Evolutionary conservation across 2,329 filamentous ascomycete species (phyloP), one percentile per base, ranked within the genome.

Genomic region (Beauveria sp.): DNA sequence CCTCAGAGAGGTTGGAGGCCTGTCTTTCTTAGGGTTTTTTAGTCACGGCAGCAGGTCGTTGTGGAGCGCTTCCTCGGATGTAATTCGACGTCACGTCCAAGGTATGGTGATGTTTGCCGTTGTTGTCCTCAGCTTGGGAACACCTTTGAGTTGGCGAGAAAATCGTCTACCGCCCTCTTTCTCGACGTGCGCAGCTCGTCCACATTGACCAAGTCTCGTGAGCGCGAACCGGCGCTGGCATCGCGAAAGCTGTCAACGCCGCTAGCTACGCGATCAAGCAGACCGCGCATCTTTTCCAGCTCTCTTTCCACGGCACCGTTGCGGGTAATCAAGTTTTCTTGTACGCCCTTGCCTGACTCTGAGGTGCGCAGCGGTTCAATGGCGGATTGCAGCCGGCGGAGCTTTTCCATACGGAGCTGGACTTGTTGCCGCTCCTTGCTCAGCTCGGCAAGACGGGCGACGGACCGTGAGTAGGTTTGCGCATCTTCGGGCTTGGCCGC

Each of bases 311-410:
- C 71, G 53, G 85, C 80, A 1, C 86, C 84, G 68, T 87, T 82
- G 37, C 82, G 81, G 55, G 84, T 86, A 1, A 88, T 79, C 3
- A 91, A 71, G 69, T 90, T 90, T 62, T 84, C 80, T 70, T 91
- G 88, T 7, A 88, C 74, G 8, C 73, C 66, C 64, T 72, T 64
- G 65, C 73, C 65, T 67, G 72, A 40, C 3, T 69, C 67, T 9
- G 57, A 64, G 18, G 64, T 70, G 48, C 62, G 61, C 26, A 68
- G 64, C 0, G 83, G 83, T 40, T 75, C 75, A 2, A 89, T 70
- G 3, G 84, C 68, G 12, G 70, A 70, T 30, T 79, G 76, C 48
- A 89, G 78, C 65, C 69, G 74, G 61, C 73, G 80, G 67, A 80
- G 76, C 57, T 75, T 76, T 64, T 73, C 81, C 62, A 80, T 75